Evolutionary conservation across 1,284 basidiomycete species (phyloP), one percentile per base, ranked within the genome.

Genomic region (Laetiporus sulphureus): DNA sequence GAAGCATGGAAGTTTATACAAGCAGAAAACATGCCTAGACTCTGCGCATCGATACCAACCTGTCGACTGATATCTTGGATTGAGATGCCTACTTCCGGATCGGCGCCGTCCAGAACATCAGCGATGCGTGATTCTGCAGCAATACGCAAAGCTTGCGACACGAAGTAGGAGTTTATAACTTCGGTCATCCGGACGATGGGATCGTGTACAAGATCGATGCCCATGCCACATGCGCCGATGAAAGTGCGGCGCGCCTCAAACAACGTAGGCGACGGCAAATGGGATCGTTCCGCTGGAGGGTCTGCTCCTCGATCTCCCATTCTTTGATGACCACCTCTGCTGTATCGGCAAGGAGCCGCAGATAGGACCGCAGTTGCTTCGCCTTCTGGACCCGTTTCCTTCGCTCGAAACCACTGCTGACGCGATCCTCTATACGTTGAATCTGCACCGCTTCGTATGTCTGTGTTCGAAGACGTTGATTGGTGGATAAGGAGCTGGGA

Each of bases 81-180:
- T 6, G 29, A 22, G 11, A 45, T 19, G 15, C 46, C 48, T 13
- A 44, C 38, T 3, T 16, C 20, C 13, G 30, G 23, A 29, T 42
- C 44, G 3, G 25, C 40, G 8, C 44, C 18, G 20, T 36, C 42
- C 18, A 52, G 23, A 24, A 51, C 23, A 22, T 51, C 49, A 11
- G 49, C 34, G 27, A 51, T 40, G 11, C 44, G 37, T 3, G 33
- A 25, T 27, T 49, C 32, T 8, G 32, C 42, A 2, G 40, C 50
- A 32, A 49, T 47, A 32, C 45, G 47, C 45, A 49, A 20, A 2
- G 50, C 50, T 5, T 47, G 29, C n/a, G 50, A 39, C 31, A 42
- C 35, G 36, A 39, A 45, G 32, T 35, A 47, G 20, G 32, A n/a
- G 23, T 18, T 22, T 4, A 32, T 23, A 11, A 49, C 20, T 32